Base-by-base conservation (phyloP, 2,329 filamentous ascomycete species). In the Pestalotiopsis sp. region DNA sequence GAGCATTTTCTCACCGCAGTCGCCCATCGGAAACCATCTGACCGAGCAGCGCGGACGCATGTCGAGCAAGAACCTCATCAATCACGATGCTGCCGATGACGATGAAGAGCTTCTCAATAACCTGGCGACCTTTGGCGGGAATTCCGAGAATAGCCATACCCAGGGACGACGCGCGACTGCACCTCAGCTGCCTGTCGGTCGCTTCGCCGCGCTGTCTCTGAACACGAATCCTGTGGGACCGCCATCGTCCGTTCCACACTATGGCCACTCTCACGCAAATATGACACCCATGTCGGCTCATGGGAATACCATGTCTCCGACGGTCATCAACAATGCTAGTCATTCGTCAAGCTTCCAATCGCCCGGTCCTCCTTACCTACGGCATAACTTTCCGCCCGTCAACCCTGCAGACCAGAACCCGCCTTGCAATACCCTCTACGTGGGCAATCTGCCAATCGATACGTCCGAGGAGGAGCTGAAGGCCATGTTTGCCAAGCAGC, bases 331-430 rank as follows among this genome's bases (percentile, higher is more conserved):
- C 68, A 83, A 79, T 70, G 77, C 72, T 70, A 77, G 74, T 68
- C 74, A 79, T 81, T 68, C 83, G 65, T 81, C 83, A 59, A 83
- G 83, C 67, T 91, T 86, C 73, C 86, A 86, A 71, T 83, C 88
- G 71, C 83, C 83, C 48, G 84, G 82, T 66, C 82, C 85, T 71
- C 85, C 88, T 68, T 92, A 87, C 72, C 84, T 82, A 70, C 86
- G 84, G 74, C 91, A 89, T 64, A 91, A 90, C 69, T 92, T 94
- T 70, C 95, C 95, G 14, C 92, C 94, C 0, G 92, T 93, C 69
- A 98, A 98, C 73, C 95, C 94, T 0, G 94, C 95, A 13, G 95
- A 99, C 76, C 93, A 98, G 79, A 98, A 98, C 74, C 95, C 95
- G 1, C 96, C 96, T 0, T 98, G 96, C 86, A 98, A 99, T 77